Evolutionary conservation across 192 early-diverging fungal species (phyloP), one percentile per base, ranked within the genome.

Genomic region (Lobulomyces angularis): DNA sequence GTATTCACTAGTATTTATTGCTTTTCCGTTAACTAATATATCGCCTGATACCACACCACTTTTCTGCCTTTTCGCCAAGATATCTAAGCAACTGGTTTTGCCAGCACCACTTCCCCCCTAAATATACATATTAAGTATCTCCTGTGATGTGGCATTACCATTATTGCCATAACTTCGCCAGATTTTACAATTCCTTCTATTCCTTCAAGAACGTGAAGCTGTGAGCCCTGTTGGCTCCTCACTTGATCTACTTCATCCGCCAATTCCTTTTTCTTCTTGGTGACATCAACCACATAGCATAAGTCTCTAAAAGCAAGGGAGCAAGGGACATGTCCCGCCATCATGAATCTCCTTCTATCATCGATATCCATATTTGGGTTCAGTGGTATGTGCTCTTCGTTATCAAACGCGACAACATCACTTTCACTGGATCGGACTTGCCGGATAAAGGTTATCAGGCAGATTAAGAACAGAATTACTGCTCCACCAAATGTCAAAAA

Each of bases 41-140:
- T 79, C 66, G 4, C 92, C 89, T 20, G 64, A 56, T 11, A 87
- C 69, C 0, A 46, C 61, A 33, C 81, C 75, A 24, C 71, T 54
- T 45, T 82, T 78, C 57, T 75, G 65, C 48, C 88, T 59, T 3
- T 74, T 64, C 0, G 91, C 88, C 16, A 95, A 65, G 46, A 95
- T 88, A 53, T 95, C 87, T 28, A 95, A 60, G 35, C 91, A 62
- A 22, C 80, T 89, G 8, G 91, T 88, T 54, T 95, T 95, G 8
- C 91, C 91, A 0, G 91, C 91, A 3, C 86, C 19, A 5, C 45
- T 20, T 46, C 14, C 6, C 9, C 36, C 28, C 37, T 17, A 14
- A 7, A 16, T 28, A 17, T 39, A 14, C 37, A 12, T 16, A 9
- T 8, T 22, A 43, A 30, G 23, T 16, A 16, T 5, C 11, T 19